Evolutionary conservation across 306 rosid genomes (phyloP), one percentile per base, ranked within the genome.

Genomic region (Corylus americana): DNA sequence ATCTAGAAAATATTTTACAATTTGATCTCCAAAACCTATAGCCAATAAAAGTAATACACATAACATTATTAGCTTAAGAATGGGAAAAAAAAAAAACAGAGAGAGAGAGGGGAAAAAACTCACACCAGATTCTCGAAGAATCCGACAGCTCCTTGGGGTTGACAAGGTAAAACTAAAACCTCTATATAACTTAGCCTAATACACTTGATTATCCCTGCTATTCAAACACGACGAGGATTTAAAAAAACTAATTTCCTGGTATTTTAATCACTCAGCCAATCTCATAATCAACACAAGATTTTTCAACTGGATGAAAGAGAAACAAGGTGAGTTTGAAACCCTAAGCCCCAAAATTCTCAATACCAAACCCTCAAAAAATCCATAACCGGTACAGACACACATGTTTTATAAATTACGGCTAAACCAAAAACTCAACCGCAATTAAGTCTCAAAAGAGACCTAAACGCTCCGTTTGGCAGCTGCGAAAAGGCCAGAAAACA

Each of bases 381-480:
- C 49, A 62, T 47, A 49, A 62, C 27, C 45, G 14, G 37, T n/a
- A 39, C 48, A 22, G 25, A 71, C 14, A 29, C 27, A 44, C n/a
- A 20, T 27, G 29, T 27, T 77, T 8, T 5, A 68, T 35, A 9
- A 64, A 53, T 55, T 9, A 42, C 29, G 14, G 54, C 70, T 11
- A 11, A 42, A 54, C 74, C 20, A 70, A 79, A 29, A 10, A 74
- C 31, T 16, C n/a, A 42, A 0, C 10, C 55, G 11, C 61, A 78
- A 8, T 42, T 10, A 37, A 83, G 75, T 83, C 83, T 50, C 64
- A 66, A 39, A 75, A 49, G 54, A 79, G 39, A 4, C 71, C 44
- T 62, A 39, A 83, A 55, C 42, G 44, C 73, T 47, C 17, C 27
- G 70, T 48, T 77, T 63, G 7, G 55, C 78, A 80, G 5, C 81